These are phyloP conservation scores for Starmera caribaea DNA, from an alignment of 805 yeast species.

Conservation along the genomic window DNA sequence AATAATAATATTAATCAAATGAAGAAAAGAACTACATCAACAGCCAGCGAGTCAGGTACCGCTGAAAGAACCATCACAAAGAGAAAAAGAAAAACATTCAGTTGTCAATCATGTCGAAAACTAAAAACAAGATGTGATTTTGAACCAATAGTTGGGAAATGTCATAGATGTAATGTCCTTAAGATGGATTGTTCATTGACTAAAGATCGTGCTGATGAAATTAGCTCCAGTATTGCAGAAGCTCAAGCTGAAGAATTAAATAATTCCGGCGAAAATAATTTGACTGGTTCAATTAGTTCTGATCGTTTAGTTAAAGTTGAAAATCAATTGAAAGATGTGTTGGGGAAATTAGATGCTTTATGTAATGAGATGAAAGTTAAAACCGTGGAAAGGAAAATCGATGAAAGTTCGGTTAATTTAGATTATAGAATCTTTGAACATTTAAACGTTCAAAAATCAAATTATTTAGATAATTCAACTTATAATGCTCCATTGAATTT, in stretches of 20 bases:
- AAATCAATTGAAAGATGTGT: slow-evolving; percentile 14
- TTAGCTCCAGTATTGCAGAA: slow-evolving; percentile 7
- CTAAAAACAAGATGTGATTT: slow-evolving; percentile 51
- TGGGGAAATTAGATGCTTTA: slow-evolving; percentile 15
- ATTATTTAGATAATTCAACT: slow-evolving; percentile 16
- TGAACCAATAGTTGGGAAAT: slow-evolving; percentile 31
- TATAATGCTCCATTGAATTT: slow-evolving; percentile 27
- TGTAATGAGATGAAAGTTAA: slow-evolving; percentile 8
- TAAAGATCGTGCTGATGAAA: slow-evolving; percentile 18
- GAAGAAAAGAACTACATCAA: slow-evolving; percentile 9
- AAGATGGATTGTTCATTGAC: slow-evolving; percentile 39
- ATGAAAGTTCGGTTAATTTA: background rate
- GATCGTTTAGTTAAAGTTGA: slow-evolving; percentile 6
- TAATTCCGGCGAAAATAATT: slow-evolving; percentile 1
- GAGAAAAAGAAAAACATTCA: slow-evolving; percentile 30
- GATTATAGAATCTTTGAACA: slow-evolving; percentile 7
- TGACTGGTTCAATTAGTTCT: background rate
- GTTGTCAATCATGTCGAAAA: slow-evolving; percentile 43
- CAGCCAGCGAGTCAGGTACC: slow-evolving; percentile 1
- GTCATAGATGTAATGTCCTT: slow-evolving; percentile 43
- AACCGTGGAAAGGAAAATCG: background rate
- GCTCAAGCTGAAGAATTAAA: slow-evolving; percentile 3
- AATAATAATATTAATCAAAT: background rate
- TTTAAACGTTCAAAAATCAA: slow-evolving; percentile 10
- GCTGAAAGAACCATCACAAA: slow-evolving; percentile 11